A percentile compares a stretch with the other conserved stretches of the same genome.
phyloP scores from a whole-genome alignment of 257 asterid genomes.

The Solanum tarapatanum region DNA sequence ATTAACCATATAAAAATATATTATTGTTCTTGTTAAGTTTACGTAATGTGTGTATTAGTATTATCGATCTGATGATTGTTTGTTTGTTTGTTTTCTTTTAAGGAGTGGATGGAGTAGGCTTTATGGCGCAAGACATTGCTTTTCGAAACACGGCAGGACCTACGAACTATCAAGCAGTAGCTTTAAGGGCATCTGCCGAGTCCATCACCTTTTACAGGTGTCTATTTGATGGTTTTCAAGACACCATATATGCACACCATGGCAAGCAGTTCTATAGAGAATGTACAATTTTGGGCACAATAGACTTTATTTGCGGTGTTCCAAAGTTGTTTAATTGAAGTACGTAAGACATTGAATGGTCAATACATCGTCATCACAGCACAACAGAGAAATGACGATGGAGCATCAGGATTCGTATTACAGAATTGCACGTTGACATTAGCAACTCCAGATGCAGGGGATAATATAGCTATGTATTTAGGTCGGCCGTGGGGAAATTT shows the following conservation, averaged over 20 bases:
- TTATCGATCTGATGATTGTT: background rate
- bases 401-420: background rate
- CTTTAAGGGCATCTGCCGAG: background rate
- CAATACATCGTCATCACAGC: background rate
- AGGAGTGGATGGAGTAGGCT: background rate
- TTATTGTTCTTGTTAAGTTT: too few species aligned
- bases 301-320: constrained; percentile 11
- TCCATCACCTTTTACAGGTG: background rate
- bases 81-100: background rate
- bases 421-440: background rate
- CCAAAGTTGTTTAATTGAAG: background rate
- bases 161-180: background rate
- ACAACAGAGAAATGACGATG: background rate
- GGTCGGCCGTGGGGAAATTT: background rate
- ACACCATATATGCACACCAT: background rate
- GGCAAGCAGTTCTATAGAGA: background rate
- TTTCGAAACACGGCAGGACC: constrained; percentile 4
- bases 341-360: background rate
- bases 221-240: constrained; percentile 3
- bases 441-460: background rate
- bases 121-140: background rate
- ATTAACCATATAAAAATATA: background rate
- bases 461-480: background rate
- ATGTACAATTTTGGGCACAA: background rate
- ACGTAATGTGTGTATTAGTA: too few species aligned